Percentiles rank a stretch among this genome's conserved stretches.
Conservation (phyloP, 2,329 filamentous ascomycete species). For the Talaromyces sp. region DNA sequence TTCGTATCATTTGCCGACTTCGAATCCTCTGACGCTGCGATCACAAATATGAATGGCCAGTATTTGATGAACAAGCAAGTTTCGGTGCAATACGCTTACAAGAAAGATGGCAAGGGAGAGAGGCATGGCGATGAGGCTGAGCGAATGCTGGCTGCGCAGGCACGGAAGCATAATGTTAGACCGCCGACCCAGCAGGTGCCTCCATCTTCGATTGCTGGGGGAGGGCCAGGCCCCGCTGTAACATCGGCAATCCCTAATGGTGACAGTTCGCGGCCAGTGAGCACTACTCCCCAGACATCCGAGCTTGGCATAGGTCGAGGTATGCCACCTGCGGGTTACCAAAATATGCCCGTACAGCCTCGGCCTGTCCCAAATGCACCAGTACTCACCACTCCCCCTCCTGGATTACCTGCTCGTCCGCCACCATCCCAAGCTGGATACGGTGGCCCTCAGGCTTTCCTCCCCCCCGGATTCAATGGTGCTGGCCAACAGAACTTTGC, state of each 20-base stretch:
- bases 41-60: slow-evolving; percentile 91
- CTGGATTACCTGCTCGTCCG: slow-evolving; percentile 67
- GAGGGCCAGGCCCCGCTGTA: slow-evolving; percentile 42
- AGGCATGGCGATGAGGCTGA: slow-evolving; percentile 94
- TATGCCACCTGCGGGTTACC: slow-evolving; percentile 44
- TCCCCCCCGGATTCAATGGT: slow-evolving; percentile 42
- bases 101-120: slow-evolving; percentile 98
- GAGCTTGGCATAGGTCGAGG: slow-evolving; percentile 46
- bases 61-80: slow-evolving; percentile 97
- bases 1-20: slow-evolving; percentile 94
- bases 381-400: slow-evolving; percentile 49
- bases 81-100: slow-evolving; percentile 96
- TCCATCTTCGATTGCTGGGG: slow-evolving; percentile 62
- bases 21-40: slow-evolving; percentile 88
- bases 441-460: slow-evolving; percentile 59
- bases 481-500: slow-evolving; percentile 35
- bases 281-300: slow-evolving; percentile 28
- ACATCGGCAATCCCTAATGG: slow-evolving; percentile 51
- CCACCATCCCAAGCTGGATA: slow-evolving; percentile 69
- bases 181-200: slow-evolving; percentile 74
- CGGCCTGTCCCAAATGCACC: slow-evolving; percentile 60
- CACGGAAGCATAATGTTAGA: slow-evolving; percentile 90
- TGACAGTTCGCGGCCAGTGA: slow-evolving; percentile 40
- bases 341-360: slow-evolving; percentile 44
- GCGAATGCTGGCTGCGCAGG: slow-evolving; percentile 85